phyloP scores from a whole-genome alignment of 441 rosid genomes.

The Adansonia gregorii region DNA sequence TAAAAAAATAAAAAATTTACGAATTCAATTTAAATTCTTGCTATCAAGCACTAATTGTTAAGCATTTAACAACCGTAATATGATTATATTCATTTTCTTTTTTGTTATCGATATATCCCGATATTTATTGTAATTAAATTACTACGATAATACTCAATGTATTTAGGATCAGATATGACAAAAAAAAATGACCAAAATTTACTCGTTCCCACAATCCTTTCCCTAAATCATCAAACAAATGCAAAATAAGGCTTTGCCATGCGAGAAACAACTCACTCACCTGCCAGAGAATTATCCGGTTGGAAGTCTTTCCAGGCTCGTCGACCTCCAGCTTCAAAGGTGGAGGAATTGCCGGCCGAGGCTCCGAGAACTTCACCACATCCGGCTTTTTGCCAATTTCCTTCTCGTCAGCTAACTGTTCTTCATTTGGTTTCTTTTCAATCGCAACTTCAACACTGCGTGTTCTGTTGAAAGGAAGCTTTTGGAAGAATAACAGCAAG shows the following conservation, averaged over 20 bases:
- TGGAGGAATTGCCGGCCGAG: slow-evolving; percentile 35
- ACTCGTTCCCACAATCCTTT: neutral
- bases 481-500: slow-evolving; percentile 18
- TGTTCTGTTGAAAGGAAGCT: neutral
- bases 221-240: neutral
- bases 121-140: too few relatives aligned
- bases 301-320: slow-evolving; percentile 22
- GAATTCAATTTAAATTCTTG: too few relatives aligned
- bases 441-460: slow-evolving; percentile 2
- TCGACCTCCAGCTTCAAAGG: slow-evolving; percentile 37
- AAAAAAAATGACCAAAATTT: too few relatives aligned
- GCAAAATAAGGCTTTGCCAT: neutral
- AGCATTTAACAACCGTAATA: too few relatives aligned
- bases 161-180: too few relatives aligned
- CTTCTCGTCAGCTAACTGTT: neutral
- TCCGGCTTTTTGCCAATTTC: slow-evolving; percentile 5
- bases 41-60: too few relatives aligned
- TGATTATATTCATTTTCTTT: too few relatives aligned
- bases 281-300: slow-evolving; percentile 31
- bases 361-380: slow-evolving; percentile 33
- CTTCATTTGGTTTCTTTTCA: neutral
- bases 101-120: too few relatives aligned
- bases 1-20: too few relatives aligned
- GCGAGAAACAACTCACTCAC: slow-evolving; percentile 23
- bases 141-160: too few relatives aligned